Base-by-base conservation (phyloP, 768 basidiomycete genomes). In the Kwoniella bestiolae region DNA sequence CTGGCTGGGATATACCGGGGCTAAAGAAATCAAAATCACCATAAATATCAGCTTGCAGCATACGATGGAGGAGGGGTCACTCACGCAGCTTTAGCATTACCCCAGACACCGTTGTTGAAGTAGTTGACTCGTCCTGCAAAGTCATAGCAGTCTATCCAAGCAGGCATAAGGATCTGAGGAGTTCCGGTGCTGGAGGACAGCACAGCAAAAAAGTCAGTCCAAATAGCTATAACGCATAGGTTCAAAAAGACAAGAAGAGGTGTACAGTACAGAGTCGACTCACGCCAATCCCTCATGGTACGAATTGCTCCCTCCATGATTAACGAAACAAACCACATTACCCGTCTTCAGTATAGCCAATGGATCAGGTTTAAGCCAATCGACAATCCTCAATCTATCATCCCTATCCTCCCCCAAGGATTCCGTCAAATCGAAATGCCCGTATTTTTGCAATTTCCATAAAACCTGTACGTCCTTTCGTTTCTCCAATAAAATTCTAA, bases 341-440 rank as follows among this genome's bases (percentile, higher is more conserved):
- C 72, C 72, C 5, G 56, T 63, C 25, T 45, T 59, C 21, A 74
- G 44, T 3, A 74, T 49, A 46, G 60, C 38, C 25, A 66, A 21
- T n/a, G 67, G 67, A 31, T 70, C 65, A 18, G 60, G 29, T 28
- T 68, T 51, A 11, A 74, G 49, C 72, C 72, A 74, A 11, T 51
- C 44, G 25, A 65, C 64, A 32, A 69, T 62, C 23, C 46, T 68
- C 25, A 74, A 9, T 56, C 69, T 65, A 32, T 60, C 65, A 1
- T 38, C 56, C n/a, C 12, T 7, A 9, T 29, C 57, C 3, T 35
- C 50, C 16, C 59, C 57, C 14, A 7, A 46, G 6, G 9, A 7
- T 14, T 25, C 44, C n/a, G 28, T 18, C 5, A 67, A 18, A 25
- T 51, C 62, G 47, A 35, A 67, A n/a, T 51, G 34, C 26, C 63